Evolutionary conservation across 2,329 filamentous ascomycete species (phyloP).

Genomic region (Trichoderma sp.): DNA sequence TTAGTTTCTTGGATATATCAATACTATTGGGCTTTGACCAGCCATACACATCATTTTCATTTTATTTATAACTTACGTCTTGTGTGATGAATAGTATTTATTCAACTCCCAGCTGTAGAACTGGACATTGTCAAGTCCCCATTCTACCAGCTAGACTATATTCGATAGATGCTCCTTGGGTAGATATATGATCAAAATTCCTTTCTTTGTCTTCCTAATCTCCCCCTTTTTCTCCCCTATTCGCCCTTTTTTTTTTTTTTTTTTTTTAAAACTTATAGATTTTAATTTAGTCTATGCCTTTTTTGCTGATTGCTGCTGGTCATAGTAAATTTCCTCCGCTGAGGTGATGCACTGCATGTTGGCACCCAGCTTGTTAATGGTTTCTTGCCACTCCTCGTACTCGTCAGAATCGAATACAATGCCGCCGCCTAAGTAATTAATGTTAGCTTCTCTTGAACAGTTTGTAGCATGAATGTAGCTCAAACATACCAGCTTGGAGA

Average conservation of each 20-base stretch:
- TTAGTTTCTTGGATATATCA: neutral
- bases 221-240: neutral
- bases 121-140: neutral
- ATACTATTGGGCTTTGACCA: slow-evolving; percentile 7
- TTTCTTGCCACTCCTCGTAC: slow-evolving; percentile 93
- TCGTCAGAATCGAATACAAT: slow-evolving; percentile 94
- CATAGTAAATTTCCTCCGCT: slow-evolving; percentile 70
- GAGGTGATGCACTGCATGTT: slow-evolving; percentile 87
- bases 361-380: slow-evolving; percentile 88
- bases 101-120: neutral
- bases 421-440: slow-evolving; percentile 63
- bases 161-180: neutral
- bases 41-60: neutral
- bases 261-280: no score
- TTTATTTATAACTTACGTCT: neutral
- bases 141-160: neutral
- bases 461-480: neutral
- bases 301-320: slow-evolving; percentile 39
- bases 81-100: neutral
- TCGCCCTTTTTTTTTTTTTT: neutral
- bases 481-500: slow-evolving; percentile 70
- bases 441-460: slow-evolving; percentile 14
- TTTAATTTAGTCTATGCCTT: neutral
- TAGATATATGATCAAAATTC: neutral
- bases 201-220: neutral